Evolutionary conservation across 352 stramenopile species (phyloP).

Genomic region (Pythium dissimile): DNA sequence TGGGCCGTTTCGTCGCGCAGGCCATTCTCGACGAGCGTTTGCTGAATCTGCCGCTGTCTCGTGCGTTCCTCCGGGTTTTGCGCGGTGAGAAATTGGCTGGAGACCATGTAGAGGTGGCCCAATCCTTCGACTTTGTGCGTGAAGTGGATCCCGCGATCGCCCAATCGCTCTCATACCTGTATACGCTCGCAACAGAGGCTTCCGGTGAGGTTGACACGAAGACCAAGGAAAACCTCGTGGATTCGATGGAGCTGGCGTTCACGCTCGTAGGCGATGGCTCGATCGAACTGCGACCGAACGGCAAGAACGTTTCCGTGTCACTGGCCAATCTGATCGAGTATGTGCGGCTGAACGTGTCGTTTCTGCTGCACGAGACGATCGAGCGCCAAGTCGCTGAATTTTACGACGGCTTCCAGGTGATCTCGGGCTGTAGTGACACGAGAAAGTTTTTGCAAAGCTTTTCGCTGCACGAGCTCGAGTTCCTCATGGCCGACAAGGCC

Average conservation of each 20-base stretch:
- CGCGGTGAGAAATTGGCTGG: constrained; percentile 55
- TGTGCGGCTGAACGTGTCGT: constrained; percentile 42
- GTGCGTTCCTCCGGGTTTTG: constrained; percentile 62
- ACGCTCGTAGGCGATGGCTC: constrained; percentile 64
- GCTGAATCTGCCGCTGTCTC: constrained; percentile 75
- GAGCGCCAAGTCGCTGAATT: constrained; percentile 61
- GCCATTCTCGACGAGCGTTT: constrained; percentile 81
- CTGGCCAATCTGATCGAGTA: constrained; percentile 49
- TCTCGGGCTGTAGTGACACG: constrained; percentile 23
- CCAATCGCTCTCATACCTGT: constrained; percentile 61
- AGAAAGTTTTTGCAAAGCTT: constrained; percentile 51
- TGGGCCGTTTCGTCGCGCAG: constrained; percentile 66
- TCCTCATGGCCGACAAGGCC: constrained; percentile 51
- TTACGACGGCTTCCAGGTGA: constrained; percentile 61
- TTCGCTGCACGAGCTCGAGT: constrained; percentile 58
- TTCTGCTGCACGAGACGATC: constrained; percentile 68
- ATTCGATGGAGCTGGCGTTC: constrained; percentile 70
- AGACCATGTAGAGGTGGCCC: constrained; percentile 28
- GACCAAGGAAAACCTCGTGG: constrained; percentile 35
- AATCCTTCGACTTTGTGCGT: constrained; percentile 55
- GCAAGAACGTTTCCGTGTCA: constrained; percentile 44
- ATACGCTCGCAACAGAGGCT: constrained; percentile 18
- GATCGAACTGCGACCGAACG: constrained; percentile 49
- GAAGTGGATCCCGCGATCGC: constrained; percentile 69
- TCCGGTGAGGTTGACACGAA: constrained; percentile 12